Evolutionary conservation across 306 rosid species (phyloP).

Genomic region (Luffa aegyptiaca): DNA sequence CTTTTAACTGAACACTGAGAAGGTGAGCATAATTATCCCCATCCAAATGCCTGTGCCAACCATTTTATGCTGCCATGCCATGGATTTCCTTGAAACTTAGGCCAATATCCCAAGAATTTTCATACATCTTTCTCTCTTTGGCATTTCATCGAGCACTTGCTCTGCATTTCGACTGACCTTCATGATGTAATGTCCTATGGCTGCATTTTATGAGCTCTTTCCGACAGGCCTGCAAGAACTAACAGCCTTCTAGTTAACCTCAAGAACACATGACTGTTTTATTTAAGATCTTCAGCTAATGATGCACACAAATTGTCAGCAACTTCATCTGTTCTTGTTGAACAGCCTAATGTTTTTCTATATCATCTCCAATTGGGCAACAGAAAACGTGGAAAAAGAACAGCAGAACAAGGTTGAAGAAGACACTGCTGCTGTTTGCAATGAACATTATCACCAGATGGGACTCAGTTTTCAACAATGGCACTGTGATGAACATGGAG

Average conservation of each 20-base stretch:
- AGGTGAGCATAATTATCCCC: not conserved
- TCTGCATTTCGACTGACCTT: not conserved
- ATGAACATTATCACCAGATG: not conserved
- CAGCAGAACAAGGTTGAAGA: not conserved
- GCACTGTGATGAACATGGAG: not conserved
- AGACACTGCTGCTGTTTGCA: not conserved
- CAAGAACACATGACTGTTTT: not conserved
- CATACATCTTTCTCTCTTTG: not conserved
- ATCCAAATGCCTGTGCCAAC: not conserved
- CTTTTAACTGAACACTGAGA: not conserved
- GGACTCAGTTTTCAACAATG: conserved; percentile 1
- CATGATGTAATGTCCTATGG: not conserved
- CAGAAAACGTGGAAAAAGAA: not conserved
- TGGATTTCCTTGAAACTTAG: not conserved
- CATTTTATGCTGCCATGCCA: not conserved
- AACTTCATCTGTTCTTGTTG: not conserved
- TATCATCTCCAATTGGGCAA: not conserved
- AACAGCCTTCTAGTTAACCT: not conserved
- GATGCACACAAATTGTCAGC: not conserved
- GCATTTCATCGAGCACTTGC: not conserved
- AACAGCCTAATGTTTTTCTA: not conserved
- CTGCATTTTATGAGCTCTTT: not conserved
- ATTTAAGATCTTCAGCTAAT: not conserved
- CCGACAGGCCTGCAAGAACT: not conserved
- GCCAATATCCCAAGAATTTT: not conserved